Base-by-base conservation (phyloP, 2,329 filamentous ascomycete species). In the Fusarium burgessii region DNA sequence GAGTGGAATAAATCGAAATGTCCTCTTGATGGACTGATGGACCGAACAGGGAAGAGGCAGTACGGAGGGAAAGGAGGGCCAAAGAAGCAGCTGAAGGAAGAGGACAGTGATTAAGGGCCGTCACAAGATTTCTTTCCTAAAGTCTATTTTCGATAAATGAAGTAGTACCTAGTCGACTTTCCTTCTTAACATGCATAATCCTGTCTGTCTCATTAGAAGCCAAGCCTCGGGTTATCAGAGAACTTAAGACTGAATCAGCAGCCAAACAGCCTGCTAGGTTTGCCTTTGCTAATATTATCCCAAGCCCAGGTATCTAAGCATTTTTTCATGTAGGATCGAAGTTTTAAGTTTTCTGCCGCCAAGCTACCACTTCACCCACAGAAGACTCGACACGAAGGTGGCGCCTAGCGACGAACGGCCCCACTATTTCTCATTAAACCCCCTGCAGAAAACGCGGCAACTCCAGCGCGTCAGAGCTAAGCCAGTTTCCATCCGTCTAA, bases 381-480 rank as follows among this genome's bases (percentile, higher is more conserved):
- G 18, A 25, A 12, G 20, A 25, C 47, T 36, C 32, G 47, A 29
- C 29, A 29, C 32, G 18, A n/a, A 25, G 32, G 32, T 25, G 12
- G 20, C 33, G 7, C 33, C 52, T 33, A 57, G 55, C 43, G 40
- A 56, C 59, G n/a, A 59, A 62, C 51, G 58, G 42, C 49, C 73
- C 74, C 74, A 62, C 60, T 60, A 27, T 56, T 46, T 47, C 45
- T 65, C 62, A 76, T 76, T 76, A 72, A 76, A 75, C 38, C 58
- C 74, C 74, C 73, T 76, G 74, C 60, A 72, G 20, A 67, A 56
- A 52, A 73, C 73, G 69, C 74, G 70, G 73, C 71, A 62, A 62
- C 50, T 40, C 58, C 52, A 58, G 68, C 74, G 74, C 70, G 65
- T 73, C 66, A 54, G 49, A 38, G 40, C 45, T 45, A 45, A 29